phyloP scores from a whole-genome alignment of 2,329 filamentous ascomycete species.

The Nigrospora oryzae region DNA sequence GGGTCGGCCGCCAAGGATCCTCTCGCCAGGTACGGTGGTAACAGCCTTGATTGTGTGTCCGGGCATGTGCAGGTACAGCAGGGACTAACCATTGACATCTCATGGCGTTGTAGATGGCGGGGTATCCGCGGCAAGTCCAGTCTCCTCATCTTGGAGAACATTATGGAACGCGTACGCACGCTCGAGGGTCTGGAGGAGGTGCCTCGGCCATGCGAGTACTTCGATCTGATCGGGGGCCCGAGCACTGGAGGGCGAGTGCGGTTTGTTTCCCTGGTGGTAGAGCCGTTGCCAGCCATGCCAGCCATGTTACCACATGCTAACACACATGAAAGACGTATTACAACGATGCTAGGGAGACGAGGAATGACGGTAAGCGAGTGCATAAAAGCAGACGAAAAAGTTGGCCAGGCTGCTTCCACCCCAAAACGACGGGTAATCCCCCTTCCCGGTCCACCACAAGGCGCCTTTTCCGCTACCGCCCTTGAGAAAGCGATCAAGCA shows the following conservation, averaged over 20 bases:
- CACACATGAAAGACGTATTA: constrained; percentile 12
- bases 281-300: not conserved
- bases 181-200: constrained; percentile 5
- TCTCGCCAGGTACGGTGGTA: not conserved
- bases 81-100: too few relatives aligned
- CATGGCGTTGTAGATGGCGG: constrained; percentile 9
- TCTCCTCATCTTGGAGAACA: constrained; percentile 10
- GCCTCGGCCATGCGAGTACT: constrained; percentile 13
- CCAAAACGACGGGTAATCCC: constrained; percentile 8
- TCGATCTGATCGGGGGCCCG: constrained; percentile 16
- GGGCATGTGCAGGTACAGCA: not conserved
- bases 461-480: constrained; percentile 14
- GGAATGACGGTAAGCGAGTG: constrained; percentile 15
- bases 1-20: not conserved
- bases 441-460: constrained; percentile 5
- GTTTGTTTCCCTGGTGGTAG: not conserved
- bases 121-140: constrained; percentile 14
- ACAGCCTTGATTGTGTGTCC: not conserved
- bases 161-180: constrained; percentile 8
- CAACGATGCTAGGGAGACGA: constrained; percentile 19
- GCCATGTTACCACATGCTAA: not conserved
- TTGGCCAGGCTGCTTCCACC: constrained; percentile 11
- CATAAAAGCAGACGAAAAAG: constrained; percentile 11
- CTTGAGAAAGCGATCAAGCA: constrained; percentile 15
- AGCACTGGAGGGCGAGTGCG: constrained; percentile 13